A percentile compares a stretch with the other conserved stretches of the same genome.
phyloP scores from a whole-genome alignment of 129 eudicot genomes.

The Escallonia herrerae region DNA sequence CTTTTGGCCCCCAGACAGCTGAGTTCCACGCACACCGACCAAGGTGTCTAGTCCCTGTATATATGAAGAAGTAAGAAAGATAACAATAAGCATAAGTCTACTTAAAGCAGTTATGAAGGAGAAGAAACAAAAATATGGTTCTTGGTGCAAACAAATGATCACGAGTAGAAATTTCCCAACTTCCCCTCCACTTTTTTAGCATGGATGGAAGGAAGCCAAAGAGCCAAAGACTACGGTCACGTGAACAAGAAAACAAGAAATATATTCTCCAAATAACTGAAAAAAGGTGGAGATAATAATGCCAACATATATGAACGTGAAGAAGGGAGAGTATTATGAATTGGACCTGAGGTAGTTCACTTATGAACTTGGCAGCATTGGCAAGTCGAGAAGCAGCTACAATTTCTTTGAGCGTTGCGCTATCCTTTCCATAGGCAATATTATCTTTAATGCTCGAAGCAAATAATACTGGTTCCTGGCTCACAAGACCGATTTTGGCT shows the following conservation, averaged over 20 bases:
- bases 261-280: too few species aligned
- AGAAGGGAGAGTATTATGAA: neutral
- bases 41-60: slow-evolving; percentile 29
- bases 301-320: too few species aligned
- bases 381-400: slow-evolving; percentile 19
- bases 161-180: too few species aligned
- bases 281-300: too few species aligned
- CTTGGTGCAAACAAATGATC: too few species aligned
- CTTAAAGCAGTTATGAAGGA: too few species aligned
- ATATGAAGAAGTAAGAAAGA: neutral
- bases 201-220: too few species aligned
- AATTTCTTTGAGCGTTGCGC: slow-evolving; percentile 25
- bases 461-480: slow-evolving; percentile 29
- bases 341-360: slow-evolving; percentile 27
- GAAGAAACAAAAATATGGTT: too few species aligned
- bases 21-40: slow-evolving; percentile 27
- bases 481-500: slow-evolving; percentile 28
- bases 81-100: neutral
- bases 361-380: slow-evolving; percentile 34
- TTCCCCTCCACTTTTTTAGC: too few species aligned
- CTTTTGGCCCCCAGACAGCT: slow-evolving; percentile 32
- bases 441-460: slow-evolving; percentile 25
- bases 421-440: slow-evolving; percentile 29
- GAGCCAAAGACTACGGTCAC: too few species aligned
- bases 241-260: too few species aligned